Percentiles rank a stretch among this genome's conserved stretches.
Conservation (phyloP, 306 rosid species). For the Mimosa pudica region DNA sequence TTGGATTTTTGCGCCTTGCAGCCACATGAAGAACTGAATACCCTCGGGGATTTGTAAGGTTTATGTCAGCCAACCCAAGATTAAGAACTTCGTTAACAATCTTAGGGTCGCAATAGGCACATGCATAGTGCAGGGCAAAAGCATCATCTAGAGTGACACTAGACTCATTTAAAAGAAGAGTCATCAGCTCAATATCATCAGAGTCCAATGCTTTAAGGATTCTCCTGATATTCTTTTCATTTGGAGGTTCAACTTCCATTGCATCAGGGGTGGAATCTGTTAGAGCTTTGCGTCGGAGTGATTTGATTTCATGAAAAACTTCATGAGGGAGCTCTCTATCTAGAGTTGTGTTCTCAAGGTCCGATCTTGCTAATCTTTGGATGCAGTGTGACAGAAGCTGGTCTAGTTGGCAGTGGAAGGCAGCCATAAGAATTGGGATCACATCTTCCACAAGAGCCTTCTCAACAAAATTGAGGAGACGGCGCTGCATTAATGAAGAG, state of each 20-base stretch:
- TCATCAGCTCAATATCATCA: conserved; percentile 86
- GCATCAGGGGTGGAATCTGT: conserved; percentile 39
- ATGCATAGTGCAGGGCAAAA: conserved; percentile 76
- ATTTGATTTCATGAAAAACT: conserved; percentile 51
- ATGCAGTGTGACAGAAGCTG: conserved; percentile 66
- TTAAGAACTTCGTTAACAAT: conserved; percentile 74
- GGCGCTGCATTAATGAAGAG: conserved; percentile 62
- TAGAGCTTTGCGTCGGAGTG: conserved; percentile 40
- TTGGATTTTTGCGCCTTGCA: conserved; percentile 83
- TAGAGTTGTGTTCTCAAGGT: conserved; percentile 60
- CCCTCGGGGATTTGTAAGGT: conserved; percentile 57
- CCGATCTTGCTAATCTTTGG: conserved; percentile 69
- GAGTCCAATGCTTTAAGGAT: conserved; percentile 81
- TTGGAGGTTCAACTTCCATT: conserved; percentile 47
- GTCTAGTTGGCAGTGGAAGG: conserved; percentile 61
- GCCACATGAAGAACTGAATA: conserved; percentile 83
- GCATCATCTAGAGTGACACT: conserved; percentile 72
- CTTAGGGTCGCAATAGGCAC: conserved; percentile 87
- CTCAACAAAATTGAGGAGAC: conserved; percentile 73
- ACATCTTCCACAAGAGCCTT: conserved; percentile 89
- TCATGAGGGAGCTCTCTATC: conserved; percentile 78
- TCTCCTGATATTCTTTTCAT: conserved; percentile 59
- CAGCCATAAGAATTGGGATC: conserved; percentile 70
- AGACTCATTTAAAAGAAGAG: conserved; percentile 72
- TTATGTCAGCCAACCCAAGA: conserved; percentile 54